These are phyloP conservation scores for Suillus spraguei DNA, from an alignment of 768 basidiomycete genomes.

Conservation along the genomic window DNA sequence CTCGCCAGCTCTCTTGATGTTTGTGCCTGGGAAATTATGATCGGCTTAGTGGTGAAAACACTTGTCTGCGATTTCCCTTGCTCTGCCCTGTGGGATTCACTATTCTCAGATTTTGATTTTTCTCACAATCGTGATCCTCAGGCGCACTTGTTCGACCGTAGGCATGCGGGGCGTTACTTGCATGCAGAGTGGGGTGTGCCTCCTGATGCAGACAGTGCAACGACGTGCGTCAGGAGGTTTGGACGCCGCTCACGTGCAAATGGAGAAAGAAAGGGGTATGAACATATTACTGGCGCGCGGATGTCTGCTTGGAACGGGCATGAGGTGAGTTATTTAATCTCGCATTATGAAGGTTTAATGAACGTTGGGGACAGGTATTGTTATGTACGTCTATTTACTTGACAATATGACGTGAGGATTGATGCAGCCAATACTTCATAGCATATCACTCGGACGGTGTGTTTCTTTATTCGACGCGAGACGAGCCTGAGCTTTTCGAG, in stretches of 20 bases:
- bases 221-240: conserved; percentile 83
- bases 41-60: not conserved
- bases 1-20: not conserved
- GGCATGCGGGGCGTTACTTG: conserved; percentile 64
- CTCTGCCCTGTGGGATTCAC: conserved; percentile 2
- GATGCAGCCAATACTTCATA: conserved; percentile 27
- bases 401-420: not conserved
- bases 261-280: conserved; percentile 40
- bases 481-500: conserved; percentile 46
- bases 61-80: not conserved
- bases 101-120: not conserved
- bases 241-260: conserved; percentile 48
- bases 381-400: conserved; percentile 49
- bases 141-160: conserved; percentile 70
- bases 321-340: conserved; percentile 50
- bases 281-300: conserved; percentile 78
- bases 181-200: conserved; percentile 72
- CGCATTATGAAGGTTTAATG: not conserved
- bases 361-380: conserved; percentile 48
- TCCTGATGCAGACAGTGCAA: conserved; percentile 49
- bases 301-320: conserved; percentile 74
- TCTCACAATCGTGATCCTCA: conserved; percentile 12
- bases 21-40: not conserved
- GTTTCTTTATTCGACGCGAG: conserved; percentile 73
- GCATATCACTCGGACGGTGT: conserved; percentile 76